Percentiles rank a stretch among this genome's conserved stretches.
Evolutionary conservation across 495 filamentous ascomycete genomes (phyloP).

Genomic region (Trichoderma asperelloides): DNA sequence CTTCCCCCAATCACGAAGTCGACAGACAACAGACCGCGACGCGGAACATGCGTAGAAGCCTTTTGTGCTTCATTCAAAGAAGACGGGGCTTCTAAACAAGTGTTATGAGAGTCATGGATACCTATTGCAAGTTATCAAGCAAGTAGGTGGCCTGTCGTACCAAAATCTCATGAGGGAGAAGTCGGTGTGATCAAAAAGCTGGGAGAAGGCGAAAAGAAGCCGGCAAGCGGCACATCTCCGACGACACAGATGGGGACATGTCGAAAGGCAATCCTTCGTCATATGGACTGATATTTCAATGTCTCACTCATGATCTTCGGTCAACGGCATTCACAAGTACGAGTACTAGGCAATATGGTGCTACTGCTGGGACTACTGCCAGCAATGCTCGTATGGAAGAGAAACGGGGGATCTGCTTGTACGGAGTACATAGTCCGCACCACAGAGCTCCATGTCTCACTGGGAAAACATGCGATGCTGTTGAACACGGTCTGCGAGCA

Average conservation of each 20-base stretch:
- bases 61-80: not conserved
- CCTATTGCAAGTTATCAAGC: not conserved
- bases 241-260: not conserved
- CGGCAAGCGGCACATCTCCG: not conserved
- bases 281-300: not conserved
- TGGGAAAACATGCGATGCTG: not conserved
- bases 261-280: not conserved
- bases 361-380: no score
- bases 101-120: not conserved
- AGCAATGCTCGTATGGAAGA: not conserved
- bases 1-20: not conserved
- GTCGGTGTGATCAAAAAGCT: not conserved
- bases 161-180: not conserved
- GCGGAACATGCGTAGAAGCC: not conserved
- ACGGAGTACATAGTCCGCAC: not conserved
- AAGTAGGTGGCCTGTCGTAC: not conserved
- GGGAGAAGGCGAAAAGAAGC: not conserved
- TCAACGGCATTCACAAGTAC: not conserved
- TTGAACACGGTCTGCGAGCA: constrained; percentile 5
- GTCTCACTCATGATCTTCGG: constrained; percentile 1
- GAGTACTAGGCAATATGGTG: not conserved
- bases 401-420: not conserved
- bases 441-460: not conserved
- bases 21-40: not conserved
- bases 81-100: not conserved